These are phyloP conservation scores for Tirmania nivea DNA, from an alignment of 495 filamentous ascomycete genomes.

Conservation along the genomic window DNA sequence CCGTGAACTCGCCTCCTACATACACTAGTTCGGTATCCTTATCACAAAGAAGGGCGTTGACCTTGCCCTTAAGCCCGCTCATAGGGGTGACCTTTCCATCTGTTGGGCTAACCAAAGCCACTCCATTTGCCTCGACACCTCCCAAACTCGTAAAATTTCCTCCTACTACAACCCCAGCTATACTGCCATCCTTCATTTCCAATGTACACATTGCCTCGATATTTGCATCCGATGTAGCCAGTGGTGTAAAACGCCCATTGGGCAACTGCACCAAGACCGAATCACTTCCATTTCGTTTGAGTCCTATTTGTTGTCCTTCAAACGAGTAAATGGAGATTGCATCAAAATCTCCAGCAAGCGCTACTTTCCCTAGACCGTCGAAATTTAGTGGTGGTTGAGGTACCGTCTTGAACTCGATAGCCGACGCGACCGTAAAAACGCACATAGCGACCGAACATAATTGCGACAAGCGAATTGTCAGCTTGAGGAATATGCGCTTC, in stretches of 20 bases:
- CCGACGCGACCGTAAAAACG: slow-evolving; percentile 28
- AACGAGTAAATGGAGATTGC: slow-evolving; percentile 79
- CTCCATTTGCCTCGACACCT: slow-evolving; percentile 47
- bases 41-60: slow-evolving; percentile 67
- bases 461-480: slow-evolving; percentile 27
- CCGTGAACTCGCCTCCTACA: slow-evolving; percentile 67
- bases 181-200: slow-evolving; percentile 39
- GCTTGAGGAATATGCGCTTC: slow-evolving; percentile 33
- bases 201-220: slow-evolving; percentile 79
- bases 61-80: slow-evolving; percentile 56
- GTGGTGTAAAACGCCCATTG: slow-evolving; percentile 56
- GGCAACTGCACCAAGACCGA: slow-evolving; percentile 64
- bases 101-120: slow-evolving; percentile 58
- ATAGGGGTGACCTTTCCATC: slow-evolving; percentile 45
- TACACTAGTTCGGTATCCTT: slow-evolving; percentile 63
- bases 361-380: slow-evolving; percentile 57
- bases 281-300: slow-evolving; percentile 52
- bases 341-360: slow-evolving; percentile 74
- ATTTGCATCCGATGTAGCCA: slow-evolving; percentile 55
- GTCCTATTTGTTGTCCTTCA: slow-evolving; percentile 49
- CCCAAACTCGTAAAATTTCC: slow-evolving; percentile 94
- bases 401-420: slow-evolving; percentile 47
- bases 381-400: slow-evolving; percentile 65
- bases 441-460: slow-evolving; percentile 25
- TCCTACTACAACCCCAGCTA: slow-evolving; percentile 58